Base-by-base conservation (phyloP, 352 stramenopile genomes). In the Globisporangium alternatum region DNA sequence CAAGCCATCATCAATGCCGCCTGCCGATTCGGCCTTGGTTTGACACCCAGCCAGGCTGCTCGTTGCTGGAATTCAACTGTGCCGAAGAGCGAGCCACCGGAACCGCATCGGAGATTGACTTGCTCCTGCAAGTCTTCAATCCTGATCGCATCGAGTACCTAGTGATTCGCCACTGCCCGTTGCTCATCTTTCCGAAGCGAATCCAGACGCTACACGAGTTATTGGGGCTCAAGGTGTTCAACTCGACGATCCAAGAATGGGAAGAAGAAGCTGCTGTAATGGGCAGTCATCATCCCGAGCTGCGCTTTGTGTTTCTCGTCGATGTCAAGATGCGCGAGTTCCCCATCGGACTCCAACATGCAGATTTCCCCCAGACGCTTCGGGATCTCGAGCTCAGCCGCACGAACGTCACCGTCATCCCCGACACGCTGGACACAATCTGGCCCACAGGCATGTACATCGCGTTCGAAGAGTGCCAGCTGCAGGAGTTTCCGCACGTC, bases 161-260 rank as follows among this genome's bases (percentile, higher is more conserved):
- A 10, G 68, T 75, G 25, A 61, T 75, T 30, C 67, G 68, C 5
- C 72, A 79, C 25, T 79, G 68, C 41, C 25, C 66, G 0, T 49
- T 47, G 5, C 45, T 76, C 4, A 17, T 64, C 3, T 53, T 79
- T 28, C 69, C 72, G 3, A 35, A 25, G 10, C 22, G 8, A 28
- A 59, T 79, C 21, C 59, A 59, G 48, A 22, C 31, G 1, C 60
- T 74, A 15, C 33, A 19, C 1, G 60, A 76, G 39, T 30, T 76
- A 1, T 25, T 76, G 15, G 62, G 72, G 2, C 35, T 79, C 33
- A 68, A 76, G 44, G 58, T 74, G 19, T 74, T 58, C 51, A 79
- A 79, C 43, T 75, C 69, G 33, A 76, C 66, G 8, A 69, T 79
- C 35, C 7, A 48, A 7, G 19, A 64, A 19, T 79, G 72, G 72